Evolutionary conservation across 2,329 filamentous ascomycete genomes (phyloP).

Genomic region (Beauveria medogensis): DNA sequence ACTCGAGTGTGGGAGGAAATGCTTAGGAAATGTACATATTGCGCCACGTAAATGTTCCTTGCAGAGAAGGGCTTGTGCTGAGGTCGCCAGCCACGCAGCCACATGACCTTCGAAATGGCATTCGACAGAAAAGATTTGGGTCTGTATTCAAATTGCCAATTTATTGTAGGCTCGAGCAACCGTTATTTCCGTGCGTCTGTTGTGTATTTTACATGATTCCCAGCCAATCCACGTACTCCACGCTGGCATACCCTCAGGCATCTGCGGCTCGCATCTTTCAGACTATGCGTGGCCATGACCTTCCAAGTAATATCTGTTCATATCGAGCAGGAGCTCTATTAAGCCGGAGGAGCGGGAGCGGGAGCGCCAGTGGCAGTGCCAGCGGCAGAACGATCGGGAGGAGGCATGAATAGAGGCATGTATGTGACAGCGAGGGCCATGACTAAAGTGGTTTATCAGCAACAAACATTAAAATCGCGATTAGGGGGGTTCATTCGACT

Average conservation of each 20-base stretch:
- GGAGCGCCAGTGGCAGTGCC: not conserved
- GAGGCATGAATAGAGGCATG: constrained; percentile 42
- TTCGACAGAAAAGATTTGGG: not conserved
- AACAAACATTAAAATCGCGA: not conserved
- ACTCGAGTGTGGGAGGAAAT: no score
- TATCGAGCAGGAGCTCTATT: not conserved
- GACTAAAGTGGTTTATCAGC: constrained; percentile 26
- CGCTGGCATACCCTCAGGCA: not conserved
- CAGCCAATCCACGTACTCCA: not conserved
- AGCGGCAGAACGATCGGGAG: constrained; percentile 17
- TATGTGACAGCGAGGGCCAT: constrained; percentile 51
- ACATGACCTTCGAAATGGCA: not conserved
- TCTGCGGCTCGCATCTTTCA: not conserved
- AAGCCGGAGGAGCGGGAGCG: not conserved
- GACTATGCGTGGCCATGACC: not conserved
- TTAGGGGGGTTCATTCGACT: constrained; percentile 23
- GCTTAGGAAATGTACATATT: not conserved
- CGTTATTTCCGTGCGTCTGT: not conserved
- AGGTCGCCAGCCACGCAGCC: not conserved
- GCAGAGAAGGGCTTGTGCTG: not conserved
- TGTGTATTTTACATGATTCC: not conserved
- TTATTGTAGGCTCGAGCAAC: not conserved
- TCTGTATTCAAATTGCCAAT: not conserved
- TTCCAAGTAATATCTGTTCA: not conserved
- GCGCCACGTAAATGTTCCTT: not conserved